Evolutionary conservation across 192 early-diverging fungal species (phyloP), one percentile per base, ranked within the genome.

Genomic region (Powellomyces hirtus): DNA sequence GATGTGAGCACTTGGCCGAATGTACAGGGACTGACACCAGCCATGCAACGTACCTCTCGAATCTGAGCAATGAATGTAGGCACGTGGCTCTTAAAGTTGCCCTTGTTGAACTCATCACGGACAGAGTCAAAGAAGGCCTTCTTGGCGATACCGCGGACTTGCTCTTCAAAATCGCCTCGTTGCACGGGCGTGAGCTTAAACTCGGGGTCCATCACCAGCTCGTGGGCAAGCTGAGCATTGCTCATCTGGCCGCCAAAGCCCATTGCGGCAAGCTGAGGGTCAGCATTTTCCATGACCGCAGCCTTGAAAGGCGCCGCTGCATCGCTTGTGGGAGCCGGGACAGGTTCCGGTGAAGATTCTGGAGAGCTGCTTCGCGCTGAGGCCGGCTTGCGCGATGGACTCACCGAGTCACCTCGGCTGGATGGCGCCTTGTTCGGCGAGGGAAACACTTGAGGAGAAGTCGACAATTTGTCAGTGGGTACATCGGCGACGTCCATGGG

Each of bases 141-240:
- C 2, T 79, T 82, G 34, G 89, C 87, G 38, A 89, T 82, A 1
- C 75, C 67, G 26, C 76, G 70, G 13, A 93, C 85, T 44, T 76
- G 70, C 10, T 75, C 75, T 56, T 88, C 88, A 36, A 93, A 52
- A 10, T 57, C 53, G 34, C 52, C 44, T 30, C 71, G 64, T 68
- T 76, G 70, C 24, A 67, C 64, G 22, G 72, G 65, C 38, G 85
- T 77, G 8, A 94, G 71, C 35, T 77, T 75, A 62, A 90, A 91
- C 24, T 88, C 80, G 0, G 92, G 87, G 71, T 94, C 83, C 70
- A 92, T 62, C 24, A 88, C 84, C 13, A 94, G 62, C 68, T 94
- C 92, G 71, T 94, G 92, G 0, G 89, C 86, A 38, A 94, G 67
- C 57, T 88, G 79, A 35, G 89, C 79, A 63, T 91, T 92, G 30